Percentiles rank a stretch among this genome's conserved stretches.
These are phyloP conservation scores for Pseudogymnoascus sp. DNA, from an alignment of 2,329 filamentous ascomycete species.

Conservation along the genomic window DNA sequence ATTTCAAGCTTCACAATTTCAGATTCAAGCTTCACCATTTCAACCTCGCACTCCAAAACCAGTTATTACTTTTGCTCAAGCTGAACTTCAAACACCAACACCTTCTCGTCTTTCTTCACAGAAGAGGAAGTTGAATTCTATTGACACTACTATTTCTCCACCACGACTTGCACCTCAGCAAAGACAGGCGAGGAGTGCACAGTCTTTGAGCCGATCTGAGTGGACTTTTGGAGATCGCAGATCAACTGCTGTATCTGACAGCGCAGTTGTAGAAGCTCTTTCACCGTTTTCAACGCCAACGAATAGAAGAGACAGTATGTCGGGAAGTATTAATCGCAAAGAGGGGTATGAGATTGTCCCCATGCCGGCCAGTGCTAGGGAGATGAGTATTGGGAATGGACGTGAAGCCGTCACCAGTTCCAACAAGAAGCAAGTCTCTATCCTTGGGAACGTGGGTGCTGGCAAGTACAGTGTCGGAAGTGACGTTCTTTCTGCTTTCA, in stretches of 20 bases:
- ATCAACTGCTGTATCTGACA: not conserved
- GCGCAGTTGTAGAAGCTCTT: not conserved
- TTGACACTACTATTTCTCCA: not conserved
- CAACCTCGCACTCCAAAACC: too few species aligned
- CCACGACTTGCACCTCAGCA: not conserved
- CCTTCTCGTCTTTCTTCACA: not conserved
- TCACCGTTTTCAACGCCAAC: not conserved
- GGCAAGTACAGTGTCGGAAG: not conserved
- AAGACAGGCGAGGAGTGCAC: not conserved
- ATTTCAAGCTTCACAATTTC: too few species aligned
- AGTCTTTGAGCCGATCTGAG: not conserved
- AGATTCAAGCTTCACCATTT: too few species aligned
- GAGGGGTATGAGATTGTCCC: not conserved
- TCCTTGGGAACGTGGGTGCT: too few species aligned
- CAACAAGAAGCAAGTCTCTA: not conserved
- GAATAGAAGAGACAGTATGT: not conserved
- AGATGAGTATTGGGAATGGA: not conserved
- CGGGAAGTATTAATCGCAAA: not conserved
- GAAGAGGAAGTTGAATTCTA: not conserved
- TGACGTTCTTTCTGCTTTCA: not conserved
- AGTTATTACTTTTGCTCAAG: too few species aligned
- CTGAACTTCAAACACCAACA: not conserved
- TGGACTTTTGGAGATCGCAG: not conserved
- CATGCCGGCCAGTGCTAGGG: not conserved
- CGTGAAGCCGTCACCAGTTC: not conserved